Evolutionary conservation across 768 basidiomycete species (phyloP), one percentile per base, ranked within the genome.

Genomic region (Trametes cinnabarina): DNA sequence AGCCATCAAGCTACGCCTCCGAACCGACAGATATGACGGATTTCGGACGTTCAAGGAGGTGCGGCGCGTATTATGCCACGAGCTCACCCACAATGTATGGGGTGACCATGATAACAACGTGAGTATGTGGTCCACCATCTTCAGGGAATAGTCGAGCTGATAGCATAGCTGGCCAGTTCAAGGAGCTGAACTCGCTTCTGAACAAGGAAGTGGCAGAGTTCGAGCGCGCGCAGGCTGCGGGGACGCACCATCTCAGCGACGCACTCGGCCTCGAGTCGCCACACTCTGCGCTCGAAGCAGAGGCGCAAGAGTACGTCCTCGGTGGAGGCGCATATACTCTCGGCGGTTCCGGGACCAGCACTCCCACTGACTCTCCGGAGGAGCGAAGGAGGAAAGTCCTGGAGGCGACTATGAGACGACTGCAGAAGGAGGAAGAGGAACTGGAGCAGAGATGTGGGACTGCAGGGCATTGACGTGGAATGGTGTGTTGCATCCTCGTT

Each of bases 1-100:
- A 63, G 71, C 77, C 20, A 88, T 92, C 63, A 86, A 85, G 66
- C 72, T 91, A 3, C 81, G 88, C 17, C 66, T 91, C 47, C 76
- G 90, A 19, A 90, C 89, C 19, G 79, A 90, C 65, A 73, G 69
- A 4, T 90, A 88, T 63, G 87, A 88, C 59, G 90, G 88, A 10
- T 89, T 90, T 65, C 75, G 87, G 49, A 65, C 77, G 9, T 92
- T 91, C 63, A 73, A 69, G 15, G 84, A 89, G 1, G 76, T 87
- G 22, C 76, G 89, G 48, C 76, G 80, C 15, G 87, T 90, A 37
- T 75, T 91, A 3, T 90, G 88, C 64, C 90, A 92, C 67, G 90
- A 91, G 66, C 72, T 91, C 35, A 74, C 88, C 20, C 89, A 92
- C 68, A 91, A 90, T 64, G 79, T 87, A 0, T 88, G 84, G 82